Conservation (phyloP, 352 stramenopile genomes). For the Globisporangium iwayamae region DNA sequence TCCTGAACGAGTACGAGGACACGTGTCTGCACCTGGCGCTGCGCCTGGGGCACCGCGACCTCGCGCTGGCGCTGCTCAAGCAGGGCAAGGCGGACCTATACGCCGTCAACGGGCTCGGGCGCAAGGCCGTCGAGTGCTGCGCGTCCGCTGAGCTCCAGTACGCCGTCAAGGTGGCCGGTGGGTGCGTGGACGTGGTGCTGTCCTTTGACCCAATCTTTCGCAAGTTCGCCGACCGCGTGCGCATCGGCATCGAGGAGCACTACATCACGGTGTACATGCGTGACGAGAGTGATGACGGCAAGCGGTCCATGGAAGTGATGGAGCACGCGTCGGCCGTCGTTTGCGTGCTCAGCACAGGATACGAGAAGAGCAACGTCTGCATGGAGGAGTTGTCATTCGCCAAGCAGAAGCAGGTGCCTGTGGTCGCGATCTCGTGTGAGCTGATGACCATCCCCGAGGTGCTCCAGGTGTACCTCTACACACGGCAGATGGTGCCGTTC, state of each 20-base stretch:
- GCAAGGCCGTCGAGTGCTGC: constrained; percentile 67
- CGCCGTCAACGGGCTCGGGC: constrained; percentile 45
- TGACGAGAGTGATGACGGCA: constrained; percentile 34
- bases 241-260: constrained; percentile 65
- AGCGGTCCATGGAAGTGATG: constrained; percentile 49
- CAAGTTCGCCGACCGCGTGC: constrained; percentile 54
- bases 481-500: constrained; percentile 78
- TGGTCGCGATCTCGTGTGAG: constrained; percentile 74
- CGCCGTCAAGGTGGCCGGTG: constrained; percentile 64
- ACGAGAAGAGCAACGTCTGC: constrained; percentile 57
- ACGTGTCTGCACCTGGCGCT: constrained; percentile 74
- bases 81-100: constrained; percentile 53
- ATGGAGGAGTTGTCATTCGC: constrained; percentile 78
- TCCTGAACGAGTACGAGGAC: constrained; percentile 52
- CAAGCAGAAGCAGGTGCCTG: constrained; percentile 61
- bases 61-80: constrained; percentile 59
- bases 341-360: constrained; percentile 66
- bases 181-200: constrained; percentile 72
- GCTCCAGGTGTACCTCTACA: constrained; percentile 77
- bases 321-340: constrained; percentile 65
- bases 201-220: constrained; percentile 72
- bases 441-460: constrained; percentile 56
- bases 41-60: constrained; percentile 49
- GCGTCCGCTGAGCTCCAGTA: constrained; percentile 73
- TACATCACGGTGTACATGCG: constrained; percentile 78